Evolutionary conservation across 805 yeast genomes (phyloP), one percentile per base, ranked within the genome.

Genomic region (Priceomyces castillae): DNA sequence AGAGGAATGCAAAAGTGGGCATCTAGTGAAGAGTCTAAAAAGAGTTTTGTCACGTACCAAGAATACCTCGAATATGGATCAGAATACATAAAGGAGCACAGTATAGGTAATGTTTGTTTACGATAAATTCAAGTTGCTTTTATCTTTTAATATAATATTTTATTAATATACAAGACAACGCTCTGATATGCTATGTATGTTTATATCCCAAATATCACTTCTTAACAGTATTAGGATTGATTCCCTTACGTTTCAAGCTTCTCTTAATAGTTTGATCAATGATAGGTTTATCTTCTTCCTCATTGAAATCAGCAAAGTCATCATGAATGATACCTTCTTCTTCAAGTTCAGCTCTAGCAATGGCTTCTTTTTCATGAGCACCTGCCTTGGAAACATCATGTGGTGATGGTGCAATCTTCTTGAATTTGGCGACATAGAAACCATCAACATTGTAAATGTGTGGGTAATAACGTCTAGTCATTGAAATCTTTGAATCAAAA

Each of bases 401-500:
- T 37, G 90, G 85, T 51, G 95, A 83, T 47, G 96, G 74, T 0
- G 90, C 95, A 50, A 79, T 81, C 77, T 94, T 94, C 71, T 87
- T 81, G 75, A 94, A 88, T 66, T 92, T 94, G 43, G 99, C 99
- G 46, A 94, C 99, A 65, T 73, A 94, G 78, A 94, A 94, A 18
- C 99, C 99, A 68, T 94, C 99, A 43, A 94, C 99, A 65, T 94
- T 94, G 64, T 94, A 94, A 20, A 96, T 90, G 69, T 94, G 99
- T 43, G 99, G 99, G 64, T 94, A 94, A 68, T 92, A 94, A 66
- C 99, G 82, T 74, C 96, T 82, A 2, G 98, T 90, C 55, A 92
- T 70, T 39, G 80, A 78, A 43, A 94, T 64, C 53, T 79, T 80
- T 35, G 87, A 78, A 62, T 86, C 82, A 75, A 90, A 94, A 44